Conservation (phyloP, 192 early-diverging fungal genomes). For the Chytriomyces hyalinus region DNA sequence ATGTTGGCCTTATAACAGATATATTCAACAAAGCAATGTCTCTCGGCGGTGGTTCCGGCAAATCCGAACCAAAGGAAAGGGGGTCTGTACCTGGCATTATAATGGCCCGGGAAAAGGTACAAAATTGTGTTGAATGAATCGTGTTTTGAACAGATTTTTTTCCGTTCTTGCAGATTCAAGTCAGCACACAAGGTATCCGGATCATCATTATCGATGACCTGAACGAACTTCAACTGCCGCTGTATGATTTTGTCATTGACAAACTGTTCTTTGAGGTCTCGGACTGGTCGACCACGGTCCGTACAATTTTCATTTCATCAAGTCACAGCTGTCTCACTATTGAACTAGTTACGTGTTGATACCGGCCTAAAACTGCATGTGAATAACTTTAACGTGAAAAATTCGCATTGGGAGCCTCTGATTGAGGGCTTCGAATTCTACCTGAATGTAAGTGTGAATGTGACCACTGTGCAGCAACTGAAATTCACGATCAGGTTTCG, state of each 20-base stretch:
- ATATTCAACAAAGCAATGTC: constrained; percentile 61
- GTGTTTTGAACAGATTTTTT: not conserved
- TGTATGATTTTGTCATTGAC: constrained; percentile 84
- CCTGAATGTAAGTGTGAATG: constrained; percentile 38
- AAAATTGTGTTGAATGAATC: not conserved
- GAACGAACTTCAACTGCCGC: constrained; percentile 83
- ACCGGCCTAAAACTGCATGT: constrained; percentile 72
- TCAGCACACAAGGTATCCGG: constrained; percentile 70
- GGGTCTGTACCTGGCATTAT: constrained; percentile 35
- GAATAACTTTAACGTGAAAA: constrained; percentile 96
- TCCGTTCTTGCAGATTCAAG: constrained; percentile 33
- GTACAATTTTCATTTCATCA: constrained; percentile 22
- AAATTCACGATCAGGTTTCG: constrained; percentile 21
- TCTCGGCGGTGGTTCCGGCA: constrained; percentile 9
- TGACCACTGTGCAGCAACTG: not conserved
- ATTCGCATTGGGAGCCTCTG: constrained; percentile 98
- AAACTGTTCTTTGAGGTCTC: constrained; percentile 76
- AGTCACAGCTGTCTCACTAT: not conserved
- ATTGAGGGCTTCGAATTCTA: constrained; percentile 87
- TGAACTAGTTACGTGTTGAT: constrained; percentile 56
- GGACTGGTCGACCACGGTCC: constrained; percentile 80
- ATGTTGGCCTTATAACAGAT: constrained; percentile 79
- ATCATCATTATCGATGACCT: constrained; percentile 92
- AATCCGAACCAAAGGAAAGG: not conserved
- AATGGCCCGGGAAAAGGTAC: constrained; percentile 61